Evolutionary conservation across 78 protist species (phyloP).

Genomic region (Parvularia atlantis): DNA sequence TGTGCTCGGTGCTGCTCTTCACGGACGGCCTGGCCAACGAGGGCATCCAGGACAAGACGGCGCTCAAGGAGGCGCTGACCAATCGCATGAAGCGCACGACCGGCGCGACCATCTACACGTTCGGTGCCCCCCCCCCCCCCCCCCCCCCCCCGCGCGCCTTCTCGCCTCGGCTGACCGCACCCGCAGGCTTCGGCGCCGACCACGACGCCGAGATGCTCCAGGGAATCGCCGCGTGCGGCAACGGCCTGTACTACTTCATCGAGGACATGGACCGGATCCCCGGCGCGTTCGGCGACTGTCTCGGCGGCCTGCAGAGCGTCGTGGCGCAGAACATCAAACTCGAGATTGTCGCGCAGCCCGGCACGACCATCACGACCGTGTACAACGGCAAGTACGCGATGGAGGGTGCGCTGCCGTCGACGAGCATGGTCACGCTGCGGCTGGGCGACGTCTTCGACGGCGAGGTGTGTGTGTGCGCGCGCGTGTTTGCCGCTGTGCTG

Average conservation of each 20-base stretch:
- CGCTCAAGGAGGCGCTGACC: neutral
- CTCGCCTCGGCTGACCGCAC: too few species aligned
- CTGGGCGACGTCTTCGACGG: neutral
- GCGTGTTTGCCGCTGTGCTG: too few species aligned
- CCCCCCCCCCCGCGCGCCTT: too few species aligned
- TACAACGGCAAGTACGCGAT: neutral
- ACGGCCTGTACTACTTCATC: conserved; percentile 44
- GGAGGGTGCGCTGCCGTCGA: neutral
- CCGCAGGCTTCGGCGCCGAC: conserved; percentile 37
- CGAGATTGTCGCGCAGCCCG: neutral
- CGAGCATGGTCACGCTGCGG: neutral
- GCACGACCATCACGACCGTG: neutral
- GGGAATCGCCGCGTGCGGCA: conserved; percentile 13
- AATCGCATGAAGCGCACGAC: neutral
- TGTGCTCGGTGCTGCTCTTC: conserved; percentile 23
- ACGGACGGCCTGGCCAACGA: conserved; percentile 54
- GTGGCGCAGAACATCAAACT: conserved; percentile 24
- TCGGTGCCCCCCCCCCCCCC: too few species aligned
- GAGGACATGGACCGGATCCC: conserved; percentile 6
- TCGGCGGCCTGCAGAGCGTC: conserved; percentile 49
- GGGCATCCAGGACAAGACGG: conserved; percentile 3
- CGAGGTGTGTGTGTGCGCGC: too few species aligned
- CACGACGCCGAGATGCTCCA: conserved; percentile 26
- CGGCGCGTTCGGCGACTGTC: conserved; percentile 33
- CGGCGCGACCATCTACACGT: conserved; percentile 7